Conservation (phyloP, 1,284 basidiomycete species). For the Boletus austroedulis region DNA sequence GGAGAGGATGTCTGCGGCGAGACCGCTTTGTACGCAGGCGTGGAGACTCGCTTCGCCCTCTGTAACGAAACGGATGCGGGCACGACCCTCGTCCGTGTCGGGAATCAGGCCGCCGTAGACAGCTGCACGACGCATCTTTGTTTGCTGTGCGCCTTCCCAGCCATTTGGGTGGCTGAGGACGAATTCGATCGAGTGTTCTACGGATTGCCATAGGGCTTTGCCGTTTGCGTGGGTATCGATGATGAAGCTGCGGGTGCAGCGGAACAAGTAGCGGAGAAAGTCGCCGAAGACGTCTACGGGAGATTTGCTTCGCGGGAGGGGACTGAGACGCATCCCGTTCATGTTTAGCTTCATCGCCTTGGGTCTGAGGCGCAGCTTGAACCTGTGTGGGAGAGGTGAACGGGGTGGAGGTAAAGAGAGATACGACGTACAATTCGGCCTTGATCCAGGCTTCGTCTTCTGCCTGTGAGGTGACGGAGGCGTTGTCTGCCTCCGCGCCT, state of each 20-base stretch:
- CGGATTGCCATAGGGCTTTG: conserved; percentile 41
- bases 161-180: conserved; percentile 46
- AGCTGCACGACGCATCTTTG: conserved; percentile 40
- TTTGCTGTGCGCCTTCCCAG: conserved; percentile 45
- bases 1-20: conserved; percentile 69
- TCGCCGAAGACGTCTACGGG: conserved; percentile 74
- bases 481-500: conserved; percentile 57
- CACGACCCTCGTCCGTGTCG: conserved; percentile 65
- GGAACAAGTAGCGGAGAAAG: conserved; percentile 70
- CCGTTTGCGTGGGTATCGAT: conserved; percentile 63
- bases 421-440: conserved; percentile 50
- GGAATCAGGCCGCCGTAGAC: conserved; percentile 50
- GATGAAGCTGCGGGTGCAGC: conserved; percentile 50
- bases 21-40: conserved; percentile 69
- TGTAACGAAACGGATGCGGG: conserved; percentile 71
- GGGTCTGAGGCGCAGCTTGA: conserved; percentile 74
- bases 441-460: conserved; percentile 48
- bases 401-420: neutral
- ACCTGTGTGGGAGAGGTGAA: conserved; percentile 40
- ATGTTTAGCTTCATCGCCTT: conserved; percentile 72
- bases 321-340: conserved; percentile 73
- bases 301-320: conserved; percentile 59
- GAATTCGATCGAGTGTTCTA: conserved; percentile 36
- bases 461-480: conserved; percentile 41
- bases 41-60: conserved; percentile 80